phyloP scores from a whole-genome alignment of 441 rosid species.

The Melastoma candidum region DNA sequence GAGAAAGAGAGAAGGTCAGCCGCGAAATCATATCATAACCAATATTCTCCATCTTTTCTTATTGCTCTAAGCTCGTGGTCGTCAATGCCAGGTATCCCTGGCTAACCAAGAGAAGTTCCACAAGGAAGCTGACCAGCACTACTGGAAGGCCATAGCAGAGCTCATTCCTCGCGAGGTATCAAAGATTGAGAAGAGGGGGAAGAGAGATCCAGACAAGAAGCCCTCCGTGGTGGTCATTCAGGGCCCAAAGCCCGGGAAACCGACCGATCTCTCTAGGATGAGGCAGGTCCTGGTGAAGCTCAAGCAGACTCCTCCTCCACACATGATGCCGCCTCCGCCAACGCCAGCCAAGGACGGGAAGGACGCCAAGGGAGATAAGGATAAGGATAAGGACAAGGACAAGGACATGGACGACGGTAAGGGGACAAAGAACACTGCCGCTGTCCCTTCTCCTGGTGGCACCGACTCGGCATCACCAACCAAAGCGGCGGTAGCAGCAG shows the following conservation, averaged over 20 bases:
- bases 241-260: slow-evolving; percentile 97
- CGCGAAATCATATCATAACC: background rate
- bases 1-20: slow-evolving; percentile 64
- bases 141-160: slow-evolving; percentile 91
- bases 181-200: slow-evolving; percentile 71
- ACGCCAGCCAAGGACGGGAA: slow-evolving; percentile 14
- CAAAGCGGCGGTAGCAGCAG: background rate
- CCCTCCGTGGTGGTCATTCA: slow-evolving; percentile 54
- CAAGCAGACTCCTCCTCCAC: slow-evolving; percentile 81
- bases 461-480: slow-evolving; percentile 3
- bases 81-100: slow-evolving; percentile 44
- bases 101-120: slow-evolving; percentile 88
- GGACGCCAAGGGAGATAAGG: slow-evolving; percentile 27
- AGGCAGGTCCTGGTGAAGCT: slow-evolving; percentile 75
- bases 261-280: slow-evolving; percentile 85
- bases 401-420: slow-evolving; percentile 18
- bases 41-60: background rate
- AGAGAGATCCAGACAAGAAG: slow-evolving; percentile 69
- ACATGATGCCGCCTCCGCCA: slow-evolving; percentile 66
- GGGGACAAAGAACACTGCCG: slow-evolving; percentile 12
- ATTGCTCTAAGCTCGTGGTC: background rate
- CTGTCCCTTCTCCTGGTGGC: slow-evolving; percentile 12
- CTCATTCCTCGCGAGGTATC: slow-evolving; percentile 79
- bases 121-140: slow-evolving; percentile 74
- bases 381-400: slow-evolving; percentile 24